Base-by-base conservation (phyloP, 805 yeast species). In the Starmerella scarabaei region DNA sequence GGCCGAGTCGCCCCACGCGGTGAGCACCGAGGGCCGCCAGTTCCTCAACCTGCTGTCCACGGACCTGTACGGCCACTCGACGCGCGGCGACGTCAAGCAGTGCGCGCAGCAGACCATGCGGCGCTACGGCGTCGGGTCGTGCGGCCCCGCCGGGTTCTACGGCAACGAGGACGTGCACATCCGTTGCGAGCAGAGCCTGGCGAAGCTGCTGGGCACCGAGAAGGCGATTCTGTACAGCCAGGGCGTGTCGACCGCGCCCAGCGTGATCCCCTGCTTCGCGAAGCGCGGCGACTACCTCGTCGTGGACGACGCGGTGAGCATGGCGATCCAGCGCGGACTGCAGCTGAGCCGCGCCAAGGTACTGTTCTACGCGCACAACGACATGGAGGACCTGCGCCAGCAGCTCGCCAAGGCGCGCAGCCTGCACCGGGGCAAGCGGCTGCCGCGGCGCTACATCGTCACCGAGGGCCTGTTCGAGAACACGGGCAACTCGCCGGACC, bases 111-210 rank as follows among this genome's bases (percentile, higher is more conserved):
- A 64, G 23, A 67, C 74, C 18, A 75, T 91, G 45, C 65, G 66
- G 35, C 66, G 67, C 42, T 75, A 80, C 43, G 98, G 98, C 57
- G 96, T 91, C 37, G 98, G 98, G 48, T 88, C 96, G 1, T 91
- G 98, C 66, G 95, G 97, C 30, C 97, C 98, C 4, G 93, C 96
- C 32, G 93, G 94, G 41, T 91, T 91, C 54, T 91, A 86, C 59
- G 98, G 98, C 45, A 80, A 85, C 44, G 94, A 85, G 61, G 94
- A 85, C 56, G 84, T 77, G 33, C 98, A 91, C 56, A 77, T 75
- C 40, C 69, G 78, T 52, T 67, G 82, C 41, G 93, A 85, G 58
- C 75, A 74, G 52, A 80, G 75, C 46, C 61, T 91, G 44, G 75
- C 95, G 11, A 58, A 65, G 24, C 88, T 75, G 55, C 73, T 88